phyloP scores from a whole-genome alignment of 2,329 filamentous ascomycete species.

The Aspergillus fructus region DNA sequence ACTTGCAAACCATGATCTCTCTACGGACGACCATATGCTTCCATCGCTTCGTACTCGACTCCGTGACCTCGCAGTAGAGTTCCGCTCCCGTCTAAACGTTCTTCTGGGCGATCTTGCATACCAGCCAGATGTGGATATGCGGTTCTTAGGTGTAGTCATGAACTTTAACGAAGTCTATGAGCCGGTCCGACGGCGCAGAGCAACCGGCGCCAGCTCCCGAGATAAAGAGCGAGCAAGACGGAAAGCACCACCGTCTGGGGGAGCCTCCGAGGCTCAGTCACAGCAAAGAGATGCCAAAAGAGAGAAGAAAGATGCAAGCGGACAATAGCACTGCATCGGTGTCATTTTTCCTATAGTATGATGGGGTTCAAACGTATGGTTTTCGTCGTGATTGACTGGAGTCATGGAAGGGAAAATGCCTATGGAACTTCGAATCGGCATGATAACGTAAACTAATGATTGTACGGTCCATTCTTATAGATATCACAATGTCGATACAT shows the following conservation, averaged over 20 bases:
- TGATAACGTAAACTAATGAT: constrained; percentile 19
- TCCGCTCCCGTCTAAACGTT: constrained; percentile 73
- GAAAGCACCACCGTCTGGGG: constrained; percentile 23
- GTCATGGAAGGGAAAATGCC: constrained; percentile 1
- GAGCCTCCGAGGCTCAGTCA: constrained; percentile 16
- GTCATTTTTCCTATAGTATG: neutral
- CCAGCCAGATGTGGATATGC: constrained; percentile 91
- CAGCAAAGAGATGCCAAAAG: constrained; percentile 24
- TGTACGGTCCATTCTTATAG: constrained; percentile 5
- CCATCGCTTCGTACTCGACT: constrained; percentile 74
- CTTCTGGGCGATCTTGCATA: constrained; percentile 87
- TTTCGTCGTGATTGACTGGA: constrained; percentile 1
- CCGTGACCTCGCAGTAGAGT: constrained; percentile 69
- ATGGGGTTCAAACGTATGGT: neutral
- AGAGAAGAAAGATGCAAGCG: constrained; percentile 24
- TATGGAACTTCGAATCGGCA: constrained; percentile 3
- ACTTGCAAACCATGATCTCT: constrained; percentile 33
- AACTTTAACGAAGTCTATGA: constrained; percentile 98
- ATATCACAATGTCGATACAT: neutral
- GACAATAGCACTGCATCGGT: neutral
- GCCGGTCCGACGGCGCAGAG: constrained; percentile 63
- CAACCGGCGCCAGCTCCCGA: constrained; percentile 28
- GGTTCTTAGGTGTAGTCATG: constrained; percentile 95
- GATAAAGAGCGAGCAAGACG: constrained; percentile 32
- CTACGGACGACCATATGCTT: constrained; percentile 62